These are phyloP conservation scores for Rhodotorula sp. DNA, from an alignment of 1,284 basidiomycete genomes.

Conservation along the genomic window DNA sequence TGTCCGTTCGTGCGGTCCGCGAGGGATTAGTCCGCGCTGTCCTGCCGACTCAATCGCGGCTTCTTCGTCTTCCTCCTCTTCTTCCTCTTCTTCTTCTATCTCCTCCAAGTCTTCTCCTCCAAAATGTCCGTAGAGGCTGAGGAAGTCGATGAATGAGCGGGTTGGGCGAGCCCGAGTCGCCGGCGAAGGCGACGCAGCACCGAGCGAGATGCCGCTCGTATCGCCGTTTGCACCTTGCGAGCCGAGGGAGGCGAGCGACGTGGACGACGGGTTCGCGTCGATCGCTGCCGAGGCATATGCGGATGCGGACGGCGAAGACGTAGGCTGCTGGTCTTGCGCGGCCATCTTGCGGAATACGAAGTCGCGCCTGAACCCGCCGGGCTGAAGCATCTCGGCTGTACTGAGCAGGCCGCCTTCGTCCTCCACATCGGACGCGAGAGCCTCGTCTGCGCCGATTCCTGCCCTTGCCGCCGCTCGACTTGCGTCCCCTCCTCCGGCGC, in stretches of 20 bases:
- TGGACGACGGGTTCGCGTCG: too few species aligned
- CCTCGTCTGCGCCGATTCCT: slow-evolving; percentile 1
- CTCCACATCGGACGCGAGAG: slow-evolving; percentile 6
- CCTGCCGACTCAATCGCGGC: slow-evolving; percentile 31
- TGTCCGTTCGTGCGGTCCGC: slow-evolving; percentile 37
- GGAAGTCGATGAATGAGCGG: slow-evolving; percentile 74
- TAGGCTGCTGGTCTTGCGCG: slow-evolving; percentile 54
- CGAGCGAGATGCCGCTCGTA: slow-evolving; percentile 5
- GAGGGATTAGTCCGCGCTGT: neutral
- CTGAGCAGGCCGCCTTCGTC: slow-evolving; percentile 10
- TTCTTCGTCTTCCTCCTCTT: slow-evolving; percentile 53
- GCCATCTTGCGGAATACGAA: slow-evolving; percentile 60
- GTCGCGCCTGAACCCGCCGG: slow-evolving; percentile 87
- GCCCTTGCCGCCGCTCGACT: neutral
- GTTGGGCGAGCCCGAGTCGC: slow-evolving; percentile 5
- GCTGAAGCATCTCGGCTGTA: slow-evolving; percentile 74
- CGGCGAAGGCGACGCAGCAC: neutral
- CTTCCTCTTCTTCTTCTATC: slow-evolving; percentile 74
- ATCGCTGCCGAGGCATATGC: neutral
- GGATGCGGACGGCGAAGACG: too few species aligned
- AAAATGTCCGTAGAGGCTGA: slow-evolving; percentile 90
- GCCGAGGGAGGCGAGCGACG: slow-evolving; percentile 47
- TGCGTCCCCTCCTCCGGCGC: neutral
- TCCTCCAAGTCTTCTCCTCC: slow-evolving; percentile 77
- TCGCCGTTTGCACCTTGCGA: slow-evolving; percentile 57